A percentile compares a stretch with the other conserved stretches of the same genome.
phyloP scores from a whole-genome alignment of 192 early-diverging fungal species.

The Backusella westeae region DNA sequence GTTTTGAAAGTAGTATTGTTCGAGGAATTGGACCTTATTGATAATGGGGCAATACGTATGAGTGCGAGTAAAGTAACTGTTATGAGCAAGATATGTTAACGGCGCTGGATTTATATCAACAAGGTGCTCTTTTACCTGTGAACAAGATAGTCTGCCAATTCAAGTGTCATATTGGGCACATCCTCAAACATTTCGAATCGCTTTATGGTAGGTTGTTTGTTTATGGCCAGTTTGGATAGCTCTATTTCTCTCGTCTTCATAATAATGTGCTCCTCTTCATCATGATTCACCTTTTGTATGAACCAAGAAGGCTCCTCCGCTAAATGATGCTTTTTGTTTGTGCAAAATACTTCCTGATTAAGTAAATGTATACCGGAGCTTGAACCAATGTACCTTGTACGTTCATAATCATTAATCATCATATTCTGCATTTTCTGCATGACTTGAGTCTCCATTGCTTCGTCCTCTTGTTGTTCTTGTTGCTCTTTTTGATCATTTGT shows the following conservation, averaged over 20 bases:
- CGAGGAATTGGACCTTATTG: constrained; percentile 28
- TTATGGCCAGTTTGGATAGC: background rate
- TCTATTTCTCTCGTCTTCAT: constrained; percentile 19
- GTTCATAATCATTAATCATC: constrained; percentile 61
- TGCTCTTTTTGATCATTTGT: background rate
- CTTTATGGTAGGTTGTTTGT: background rate
- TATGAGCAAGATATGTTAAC: background rate
- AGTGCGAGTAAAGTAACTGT: constrained; percentile 23
- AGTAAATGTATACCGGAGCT: constrained; percentile 73
- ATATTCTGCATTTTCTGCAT: constrained; percentile 51
- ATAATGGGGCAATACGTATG: constrained; percentile 19
- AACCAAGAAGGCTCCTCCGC: constrained; percentile 38
- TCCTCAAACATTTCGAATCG: background rate
- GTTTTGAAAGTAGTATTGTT: constrained; percentile 25
- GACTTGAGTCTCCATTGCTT: constrained; percentile 25
- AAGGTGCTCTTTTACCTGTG: background rate
- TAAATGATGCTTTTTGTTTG: constrained; percentile 31
- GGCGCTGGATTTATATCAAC: background rate
- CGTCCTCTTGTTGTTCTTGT: background rate
- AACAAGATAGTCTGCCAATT: constrained; percentile 20
- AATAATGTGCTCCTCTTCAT: constrained; percentile 29
- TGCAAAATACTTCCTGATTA: constrained; percentile 40
- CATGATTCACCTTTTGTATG: constrained; percentile 41
- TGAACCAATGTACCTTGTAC: constrained; percentile 67
- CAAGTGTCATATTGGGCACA: constrained; percentile 13